Conservation (phyloP, 441 rosid species). For the Gossypium trilobum region DNA sequence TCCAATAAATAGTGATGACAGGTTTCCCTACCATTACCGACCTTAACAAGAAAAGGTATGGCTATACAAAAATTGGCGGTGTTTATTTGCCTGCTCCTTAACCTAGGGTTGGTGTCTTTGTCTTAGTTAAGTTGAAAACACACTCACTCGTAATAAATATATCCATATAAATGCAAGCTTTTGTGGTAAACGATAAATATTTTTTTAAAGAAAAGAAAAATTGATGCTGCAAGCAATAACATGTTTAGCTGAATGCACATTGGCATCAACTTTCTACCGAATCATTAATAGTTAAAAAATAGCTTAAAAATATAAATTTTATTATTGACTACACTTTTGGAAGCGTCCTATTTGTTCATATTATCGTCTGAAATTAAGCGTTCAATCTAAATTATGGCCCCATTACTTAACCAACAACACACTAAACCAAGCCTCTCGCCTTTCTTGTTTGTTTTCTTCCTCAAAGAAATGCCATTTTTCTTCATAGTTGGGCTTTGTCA, state of each 20-base stretch:
- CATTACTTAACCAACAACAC: background rate
- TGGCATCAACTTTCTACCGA: background rate
- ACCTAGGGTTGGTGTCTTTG: constrained; percentile 5
- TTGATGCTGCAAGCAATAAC: background rate
- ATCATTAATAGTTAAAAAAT: background rate
- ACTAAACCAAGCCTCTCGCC: background rate
- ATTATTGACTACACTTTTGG: constrained; percentile 11
- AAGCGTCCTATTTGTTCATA: constrained; percentile 1
- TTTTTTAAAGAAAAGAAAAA: background rate
- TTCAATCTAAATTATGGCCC: background rate
- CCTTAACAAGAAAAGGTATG: constrained; percentile 13
- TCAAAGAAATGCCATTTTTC: background rate
- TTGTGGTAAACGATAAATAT: background rate
- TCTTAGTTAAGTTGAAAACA: constrained; percentile 16
- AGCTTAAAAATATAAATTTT: background rate
- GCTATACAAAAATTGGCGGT: constrained; percentile 18
- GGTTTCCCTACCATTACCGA: constrained; percentile 29
- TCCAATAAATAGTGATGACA: background rate
- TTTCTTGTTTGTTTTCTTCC: background rate
- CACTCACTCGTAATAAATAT: background rate
- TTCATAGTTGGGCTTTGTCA: too few species aligned
- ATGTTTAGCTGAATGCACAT: constrained; percentile 2
- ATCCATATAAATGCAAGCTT: background rate
- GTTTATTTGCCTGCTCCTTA: background rate
- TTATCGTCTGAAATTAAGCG: background rate